These are phyloP conservation scores for Clonostachys rosea DNA, from an alignment of 2,329 filamentous ascomycete genomes.

Conservation along the genomic window DNA sequence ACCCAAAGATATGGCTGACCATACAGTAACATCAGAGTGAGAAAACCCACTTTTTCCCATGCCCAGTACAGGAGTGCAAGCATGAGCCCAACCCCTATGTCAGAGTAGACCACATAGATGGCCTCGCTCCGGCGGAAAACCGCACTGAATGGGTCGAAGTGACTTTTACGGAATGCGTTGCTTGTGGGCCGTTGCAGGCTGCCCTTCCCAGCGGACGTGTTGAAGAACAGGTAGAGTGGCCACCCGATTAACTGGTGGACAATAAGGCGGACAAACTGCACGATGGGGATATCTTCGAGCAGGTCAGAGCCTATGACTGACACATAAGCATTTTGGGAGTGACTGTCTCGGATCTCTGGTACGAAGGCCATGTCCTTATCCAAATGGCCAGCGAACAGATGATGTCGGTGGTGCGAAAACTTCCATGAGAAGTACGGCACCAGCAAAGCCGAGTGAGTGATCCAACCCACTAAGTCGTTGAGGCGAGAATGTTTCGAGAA, in stretches of 20 bases:
- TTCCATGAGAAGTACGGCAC: conserved; percentile 74
- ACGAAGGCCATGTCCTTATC: conserved; percentile 64
- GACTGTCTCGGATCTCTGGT: conserved; percentile 36
- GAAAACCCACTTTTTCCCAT: conserved; percentile 46
- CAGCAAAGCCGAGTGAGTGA: conserved; percentile 58
- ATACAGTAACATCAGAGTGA: conserved; percentile 55
- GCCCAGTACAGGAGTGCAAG: conserved; percentile 44
- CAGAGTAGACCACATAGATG: conserved; percentile 50
- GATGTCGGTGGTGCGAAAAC: conserved; percentile 65
- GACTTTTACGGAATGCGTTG: conserved; percentile 29
- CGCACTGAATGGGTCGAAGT: conserved; percentile 57
- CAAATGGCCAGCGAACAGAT: conserved; percentile 64
- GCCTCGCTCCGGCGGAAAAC: conserved; percentile 57
- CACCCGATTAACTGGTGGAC: conserved; percentile 61
- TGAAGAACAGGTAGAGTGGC: conserved; percentile 59
- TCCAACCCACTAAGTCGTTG: conserved; percentile 60
- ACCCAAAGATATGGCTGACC: conserved; percentile 64
- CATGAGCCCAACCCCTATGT: conserved; percentile 53
- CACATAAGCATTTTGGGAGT: conserved; percentile 15
- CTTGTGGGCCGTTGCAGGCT: conserved; percentile 38
- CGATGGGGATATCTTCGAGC: conserved; percentile 57
- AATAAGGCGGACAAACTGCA: conserved; percentile 49
- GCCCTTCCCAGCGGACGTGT: conserved; percentile 44
- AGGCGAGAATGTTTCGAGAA: conserved; percentile 52
- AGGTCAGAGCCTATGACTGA: conserved; percentile 23